phyloP scores from a whole-genome alignment of 2,329 filamentous ascomycete species.

The Pseudogymnoascus sp. region DNA sequence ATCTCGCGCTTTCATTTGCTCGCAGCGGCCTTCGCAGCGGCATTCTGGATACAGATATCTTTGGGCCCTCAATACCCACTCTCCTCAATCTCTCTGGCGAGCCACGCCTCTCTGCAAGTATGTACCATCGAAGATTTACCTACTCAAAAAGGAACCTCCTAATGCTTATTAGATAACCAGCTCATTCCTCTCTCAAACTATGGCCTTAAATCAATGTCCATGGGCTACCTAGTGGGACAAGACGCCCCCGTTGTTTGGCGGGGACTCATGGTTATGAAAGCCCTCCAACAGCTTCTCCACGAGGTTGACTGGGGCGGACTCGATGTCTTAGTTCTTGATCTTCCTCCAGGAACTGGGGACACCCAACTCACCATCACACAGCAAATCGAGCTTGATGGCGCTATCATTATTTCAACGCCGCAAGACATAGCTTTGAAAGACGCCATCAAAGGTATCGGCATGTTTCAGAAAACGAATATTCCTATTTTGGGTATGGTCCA shows the following conservation, averaged over 20 bases:
- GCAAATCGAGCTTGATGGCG: conserved; percentile 79
- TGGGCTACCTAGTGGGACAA: conserved; percentile 84
- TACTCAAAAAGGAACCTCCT: conserved; percentile 17
- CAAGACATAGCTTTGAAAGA: conserved; percentile 91
- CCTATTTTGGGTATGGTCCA: conserved; percentile 81
- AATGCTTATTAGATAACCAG: conserved; percentile 55
- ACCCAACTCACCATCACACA: conserved; percentile 96
- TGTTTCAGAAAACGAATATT: conserved; percentile 81
- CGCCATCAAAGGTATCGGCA: conserved; percentile 81
- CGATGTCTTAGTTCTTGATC: conserved; percentile 80
- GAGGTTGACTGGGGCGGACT: conserved; percentile 90
- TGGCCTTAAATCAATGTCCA: conserved; percentile 96
- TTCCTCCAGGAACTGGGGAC: conserved; percentile 92
- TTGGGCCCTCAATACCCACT: conserved; percentile 89
- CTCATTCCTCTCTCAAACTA: conserved; percentile 87
- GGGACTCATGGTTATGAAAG: conserved; percentile 96
- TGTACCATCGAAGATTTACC: conserved; percentile 26
- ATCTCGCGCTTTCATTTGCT: conserved; percentile 81
- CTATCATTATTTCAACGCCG: conserved; percentile 84
- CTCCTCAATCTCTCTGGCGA: conserved; percentile 76
- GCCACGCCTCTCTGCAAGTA: conserved; percentile 67
- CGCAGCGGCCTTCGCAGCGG: conserved; percentile 73
- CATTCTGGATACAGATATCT: conserved; percentile 93
- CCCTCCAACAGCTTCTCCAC: conserved; percentile 87
- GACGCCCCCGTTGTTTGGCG: conserved; percentile 86